Evolutionary conservation across 345 rosid species (phyloP).

Genomic region (Syzygium oleosum): DNA sequence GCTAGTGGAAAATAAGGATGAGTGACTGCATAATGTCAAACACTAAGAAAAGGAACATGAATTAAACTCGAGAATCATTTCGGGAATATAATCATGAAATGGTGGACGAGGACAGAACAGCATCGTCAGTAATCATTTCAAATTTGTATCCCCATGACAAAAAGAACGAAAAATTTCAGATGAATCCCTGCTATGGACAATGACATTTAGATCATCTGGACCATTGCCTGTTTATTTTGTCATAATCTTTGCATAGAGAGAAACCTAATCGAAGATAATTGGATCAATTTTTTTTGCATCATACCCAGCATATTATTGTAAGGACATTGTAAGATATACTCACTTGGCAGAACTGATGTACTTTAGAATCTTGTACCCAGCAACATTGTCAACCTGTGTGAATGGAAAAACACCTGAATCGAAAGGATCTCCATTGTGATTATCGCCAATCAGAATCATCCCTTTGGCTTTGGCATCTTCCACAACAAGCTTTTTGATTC

Average conservation of each 20-base stretch:
- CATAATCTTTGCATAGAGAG: neutral
- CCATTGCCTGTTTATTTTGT: neutral
- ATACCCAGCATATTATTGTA: neutral
- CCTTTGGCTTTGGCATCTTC: slow-evolving; percentile 64
- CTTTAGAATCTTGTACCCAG: slow-evolving; percentile 38
- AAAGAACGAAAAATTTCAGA: neutral
- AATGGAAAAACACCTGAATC: slow-evolving; percentile 60
- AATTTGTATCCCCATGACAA: neutral
- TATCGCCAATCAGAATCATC: slow-evolving; percentile 39
- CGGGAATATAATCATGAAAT: neutral
- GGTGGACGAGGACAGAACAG: neutral
- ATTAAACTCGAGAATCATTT: neutral
- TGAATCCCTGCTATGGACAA: neutral
- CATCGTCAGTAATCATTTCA: neutral
- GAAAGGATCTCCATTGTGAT: slow-evolving; percentile 30
- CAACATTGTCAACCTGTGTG: slow-evolving; percentile 33
- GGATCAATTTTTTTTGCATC: neutral
- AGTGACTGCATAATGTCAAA: neutral
- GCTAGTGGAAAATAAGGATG: neutral
- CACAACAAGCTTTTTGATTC: slow-evolving; percentile 41
- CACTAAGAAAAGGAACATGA: neutral
- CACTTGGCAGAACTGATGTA: slow-evolving; percentile 57
- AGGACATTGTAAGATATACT: slow-evolving; percentile 2
- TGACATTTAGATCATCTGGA: neutral
- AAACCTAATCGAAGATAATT: neutral